A percentile compares a stretch with the other conserved stretches of the same genome.
phyloP scores from a whole-genome alignment of 768 basidiomycete species.

The Boletus coccyginus region DNA sequence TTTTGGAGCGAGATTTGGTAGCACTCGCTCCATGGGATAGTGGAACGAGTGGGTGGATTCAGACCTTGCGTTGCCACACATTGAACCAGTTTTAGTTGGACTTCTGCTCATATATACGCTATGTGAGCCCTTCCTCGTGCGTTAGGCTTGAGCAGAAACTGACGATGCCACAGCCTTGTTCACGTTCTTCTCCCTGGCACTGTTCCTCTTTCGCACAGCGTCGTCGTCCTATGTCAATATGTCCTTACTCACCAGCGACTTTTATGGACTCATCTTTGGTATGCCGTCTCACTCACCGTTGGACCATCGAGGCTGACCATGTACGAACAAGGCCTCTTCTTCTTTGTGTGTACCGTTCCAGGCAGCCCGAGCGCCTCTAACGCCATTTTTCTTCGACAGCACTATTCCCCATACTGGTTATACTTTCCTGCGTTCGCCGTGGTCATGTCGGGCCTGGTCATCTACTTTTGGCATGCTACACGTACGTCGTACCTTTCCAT shows the following conservation, averaged over 20 bases:
- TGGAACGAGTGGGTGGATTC: conserved; percentile 50
- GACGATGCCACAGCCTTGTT: conserved; percentile 54
- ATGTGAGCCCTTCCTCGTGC: conserved; percentile 16
- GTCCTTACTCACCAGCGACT: conserved; percentile 82
- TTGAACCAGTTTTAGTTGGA: conserved; percentile 40
- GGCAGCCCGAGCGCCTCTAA: neutral
- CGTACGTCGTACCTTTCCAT: conserved; percentile 49
- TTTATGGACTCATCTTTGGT: conserved; percentile 80
- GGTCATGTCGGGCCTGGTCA: conserved; percentile 67
- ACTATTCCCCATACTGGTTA: conserved; percentile 82
- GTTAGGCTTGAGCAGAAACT: neutral
- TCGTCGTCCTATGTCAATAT: conserved; percentile 86
- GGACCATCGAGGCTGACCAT: conserved; percentile 1
- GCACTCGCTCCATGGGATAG: conserved; percentile 66
- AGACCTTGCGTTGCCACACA: conserved; percentile 30
- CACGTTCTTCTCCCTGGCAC: conserved; percentile 79
- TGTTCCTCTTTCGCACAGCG: conserved; percentile 76
- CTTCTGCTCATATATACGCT: conserved; percentile 46
- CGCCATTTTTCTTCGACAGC: conserved; percentile 39
- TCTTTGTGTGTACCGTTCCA: conserved; percentile 41
- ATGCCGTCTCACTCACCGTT: neutral
- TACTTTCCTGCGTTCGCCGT: conserved; percentile 80
- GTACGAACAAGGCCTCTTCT: conserved; percentile 40
- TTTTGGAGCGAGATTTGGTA: conserved; percentile 66
- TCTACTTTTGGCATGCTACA: conserved; percentile 82